These are phyloP conservation scores for Arxiozyma heterogenica DNA, from an alignment of 1,139 yeast genomes.

Conservation along the genomic window DNA sequence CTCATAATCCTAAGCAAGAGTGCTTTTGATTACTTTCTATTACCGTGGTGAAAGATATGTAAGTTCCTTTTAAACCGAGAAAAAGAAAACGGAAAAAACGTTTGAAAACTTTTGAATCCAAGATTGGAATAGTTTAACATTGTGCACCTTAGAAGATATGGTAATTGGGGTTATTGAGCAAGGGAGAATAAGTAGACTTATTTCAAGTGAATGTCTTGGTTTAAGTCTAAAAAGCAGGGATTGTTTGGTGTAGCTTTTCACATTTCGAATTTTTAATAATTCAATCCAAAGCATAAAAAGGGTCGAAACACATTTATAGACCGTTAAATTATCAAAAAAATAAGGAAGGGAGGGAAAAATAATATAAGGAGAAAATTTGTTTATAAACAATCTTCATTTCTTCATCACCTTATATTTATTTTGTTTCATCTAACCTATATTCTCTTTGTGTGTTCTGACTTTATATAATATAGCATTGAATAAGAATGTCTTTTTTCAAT, in stretches of 20 bases:
- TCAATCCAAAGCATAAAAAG: not conserved
- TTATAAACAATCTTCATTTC: no score
- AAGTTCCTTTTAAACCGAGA: not conserved
- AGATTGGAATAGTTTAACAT: not conserved
- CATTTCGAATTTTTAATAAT: not conserved
- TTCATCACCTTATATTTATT: no score
- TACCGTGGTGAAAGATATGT: no score
- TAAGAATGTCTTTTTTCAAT: slow-evolving; percentile 44
- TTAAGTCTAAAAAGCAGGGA: no score
- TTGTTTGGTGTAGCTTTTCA: not conserved
- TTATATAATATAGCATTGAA: not conserved
- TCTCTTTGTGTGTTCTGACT: not conserved
- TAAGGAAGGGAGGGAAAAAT: not conserved
- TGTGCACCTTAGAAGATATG: no score
- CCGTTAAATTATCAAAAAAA: no score
- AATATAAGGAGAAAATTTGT: no score
- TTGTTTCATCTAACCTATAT: no score
- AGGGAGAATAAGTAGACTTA: not conserved
- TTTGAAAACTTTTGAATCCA: no score
- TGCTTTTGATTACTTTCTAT: no score
- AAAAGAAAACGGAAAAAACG: no score
- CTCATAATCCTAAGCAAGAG: not conserved
- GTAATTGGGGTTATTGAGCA: not conserved
- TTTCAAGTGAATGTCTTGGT: no score
- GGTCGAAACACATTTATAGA: not conserved